phyloP scores from a whole-genome alignment of 371 early-diverging fungal species.

The Entomophthora muscae region DNA sequence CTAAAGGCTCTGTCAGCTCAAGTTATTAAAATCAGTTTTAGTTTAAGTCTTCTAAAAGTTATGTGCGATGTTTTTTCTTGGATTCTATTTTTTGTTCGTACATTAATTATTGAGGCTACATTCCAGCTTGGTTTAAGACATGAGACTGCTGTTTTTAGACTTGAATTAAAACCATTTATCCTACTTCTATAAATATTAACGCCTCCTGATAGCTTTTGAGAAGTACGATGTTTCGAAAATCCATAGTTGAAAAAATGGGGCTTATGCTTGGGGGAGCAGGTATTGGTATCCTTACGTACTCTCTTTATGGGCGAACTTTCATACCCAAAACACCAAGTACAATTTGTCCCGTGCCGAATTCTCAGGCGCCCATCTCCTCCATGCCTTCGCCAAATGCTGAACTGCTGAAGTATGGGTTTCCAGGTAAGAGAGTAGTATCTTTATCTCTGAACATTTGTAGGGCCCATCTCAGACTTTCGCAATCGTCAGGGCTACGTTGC shows the following conservation, averaged over 20 bases:
- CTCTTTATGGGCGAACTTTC: not conserved
- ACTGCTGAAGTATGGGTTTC: constrained; percentile 8
- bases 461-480: constrained; percentile 6
- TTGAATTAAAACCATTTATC: not conserved
- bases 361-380: not conserved
- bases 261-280: not conserved
- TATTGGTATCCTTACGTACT: not conserved
- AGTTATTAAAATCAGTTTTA: too few species aligned
- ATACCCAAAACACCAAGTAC: not conserved
- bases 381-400: not conserved
- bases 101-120: too few species aligned
- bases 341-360: not conserved
- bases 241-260: not conserved
- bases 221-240: not conserved
- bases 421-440: not conserved
- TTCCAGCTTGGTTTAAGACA: too few species aligned
- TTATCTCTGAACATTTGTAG: constrained; percentile 1
- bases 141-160: too few species aligned
- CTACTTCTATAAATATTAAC: not conserved
- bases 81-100: too few species aligned
- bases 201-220: not conserved
- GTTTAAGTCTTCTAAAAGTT: too few species aligned
- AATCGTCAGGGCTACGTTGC: constrained; percentile 26
- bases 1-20: too few species aligned
- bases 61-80: too few species aligned